A percentile compares a stretch with the other conserved stretches of the same genome.
phyloP scores from a whole-genome alignment of 805 yeast genomes.

The Spathaspora hagerdaliae region DNA sequence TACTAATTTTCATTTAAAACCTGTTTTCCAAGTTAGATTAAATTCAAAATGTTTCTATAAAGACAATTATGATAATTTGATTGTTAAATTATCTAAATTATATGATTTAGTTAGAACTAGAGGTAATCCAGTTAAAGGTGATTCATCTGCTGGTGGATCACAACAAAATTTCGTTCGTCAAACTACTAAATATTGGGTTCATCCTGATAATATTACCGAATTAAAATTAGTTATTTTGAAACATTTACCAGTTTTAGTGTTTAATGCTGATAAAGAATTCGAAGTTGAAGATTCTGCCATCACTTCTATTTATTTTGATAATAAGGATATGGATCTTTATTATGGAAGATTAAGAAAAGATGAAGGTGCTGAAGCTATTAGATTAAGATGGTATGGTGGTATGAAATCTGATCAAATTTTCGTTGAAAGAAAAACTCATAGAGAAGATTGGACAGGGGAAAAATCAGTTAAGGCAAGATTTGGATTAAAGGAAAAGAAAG shows the following conservation, averaged over 20 bases:
- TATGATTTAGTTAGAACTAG: constrained; percentile 93
- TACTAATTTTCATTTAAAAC: constrained; percentile 69
- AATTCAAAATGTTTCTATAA: constrained; percentile 94
- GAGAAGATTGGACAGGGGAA: constrained; percentile 99
- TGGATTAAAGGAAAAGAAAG: constrained; percentile 84
- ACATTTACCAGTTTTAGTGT: constrained; percentile 94
- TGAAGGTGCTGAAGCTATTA: constrained; percentile 98
- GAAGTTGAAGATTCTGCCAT: constrained; percentile 93
- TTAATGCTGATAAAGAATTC: constrained; percentile 94
- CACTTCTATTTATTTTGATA: constrained; percentile 94
- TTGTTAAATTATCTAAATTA: constrained; percentile 82
- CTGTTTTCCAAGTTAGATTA: constrained; percentile 89
- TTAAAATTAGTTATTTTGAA: constrained; percentile 86
- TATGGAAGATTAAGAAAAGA: constrained; percentile 92
- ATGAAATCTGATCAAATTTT: constrained; percentile 90
- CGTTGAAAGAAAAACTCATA: constrained; percentile 95
- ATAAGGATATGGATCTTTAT: constrained; percentile 82
- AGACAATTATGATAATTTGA: constrained; percentile 85
- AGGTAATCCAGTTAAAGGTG: constrained; percentile 94
- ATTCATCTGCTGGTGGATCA: constrained; percentile 95
- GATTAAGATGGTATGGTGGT: constrained; percentile 99
- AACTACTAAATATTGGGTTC: constrained; percentile 99
- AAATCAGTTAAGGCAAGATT: constrained; percentile 98
- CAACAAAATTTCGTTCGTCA: constrained; percentile 98
- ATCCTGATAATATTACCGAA: constrained; percentile 96